Percentiles rank a stretch among this genome's conserved stretches.
Evolutionary conservation across 2,329 filamentous ascomycete species (phyloP).

Genomic region (Teratosphaeria gauchensis): DNA sequence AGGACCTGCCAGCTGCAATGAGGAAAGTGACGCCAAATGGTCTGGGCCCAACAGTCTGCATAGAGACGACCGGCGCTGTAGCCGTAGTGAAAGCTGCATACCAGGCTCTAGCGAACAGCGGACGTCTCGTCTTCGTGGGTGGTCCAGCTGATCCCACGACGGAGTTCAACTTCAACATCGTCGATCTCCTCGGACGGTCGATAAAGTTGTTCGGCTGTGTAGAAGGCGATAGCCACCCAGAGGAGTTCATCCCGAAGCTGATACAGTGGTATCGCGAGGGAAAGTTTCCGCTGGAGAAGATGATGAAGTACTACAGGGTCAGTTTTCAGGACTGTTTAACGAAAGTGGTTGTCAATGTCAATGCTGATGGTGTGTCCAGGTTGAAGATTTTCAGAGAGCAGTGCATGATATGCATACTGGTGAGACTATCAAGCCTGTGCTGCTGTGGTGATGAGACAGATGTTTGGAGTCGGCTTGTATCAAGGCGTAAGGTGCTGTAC

Average conservation of each 20-base stretch:
- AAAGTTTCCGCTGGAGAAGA: slow-evolving; percentile 34
- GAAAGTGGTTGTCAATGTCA: neutral
- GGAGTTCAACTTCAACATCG: neutral
- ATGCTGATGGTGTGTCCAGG: slow-evolving; percentile 8
- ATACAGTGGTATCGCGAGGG: slow-evolving; percentile 36
- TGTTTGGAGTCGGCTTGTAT: neutral
- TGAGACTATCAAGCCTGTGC: slow-evolving; percentile 29
- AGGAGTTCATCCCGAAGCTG: slow-evolving; percentile 32
- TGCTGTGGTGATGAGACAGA: slow-evolving; percentile 22
- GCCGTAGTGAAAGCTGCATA: neutral
- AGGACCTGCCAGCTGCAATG: neutral
- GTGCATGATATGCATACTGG: slow-evolving; percentile 30
- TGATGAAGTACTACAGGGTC: slow-evolving; percentile 30
- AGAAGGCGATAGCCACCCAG: neutral
- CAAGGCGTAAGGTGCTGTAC: neutral
- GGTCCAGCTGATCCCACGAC: neutral
- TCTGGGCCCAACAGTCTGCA: neutral
- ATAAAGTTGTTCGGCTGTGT: neutral
- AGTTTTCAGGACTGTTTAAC: slow-evolving; percentile 11
- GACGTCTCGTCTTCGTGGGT: neutral
- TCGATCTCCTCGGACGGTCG: neutral
- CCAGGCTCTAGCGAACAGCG: neutral
- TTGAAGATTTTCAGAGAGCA: slow-evolving; percentile 29
- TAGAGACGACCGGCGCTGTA: neutral
- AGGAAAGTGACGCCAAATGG: neutral